These are phyloP conservation scores for Chiua virens DNA, from an alignment of 768 basidiomycete genomes.

Conservation along the genomic window DNA sequence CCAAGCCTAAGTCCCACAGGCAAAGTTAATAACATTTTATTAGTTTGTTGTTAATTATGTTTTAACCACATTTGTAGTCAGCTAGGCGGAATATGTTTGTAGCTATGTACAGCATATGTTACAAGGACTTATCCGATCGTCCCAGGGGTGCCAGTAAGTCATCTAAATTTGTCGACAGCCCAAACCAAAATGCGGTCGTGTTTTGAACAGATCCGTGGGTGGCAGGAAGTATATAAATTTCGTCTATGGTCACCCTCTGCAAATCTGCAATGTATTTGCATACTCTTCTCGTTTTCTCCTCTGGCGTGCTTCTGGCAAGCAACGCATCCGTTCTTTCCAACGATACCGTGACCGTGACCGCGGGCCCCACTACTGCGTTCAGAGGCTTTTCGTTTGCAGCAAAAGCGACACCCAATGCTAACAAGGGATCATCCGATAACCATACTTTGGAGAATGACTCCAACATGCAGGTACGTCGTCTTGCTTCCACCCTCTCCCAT, in stretches of 20 bases:
- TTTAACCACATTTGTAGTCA: too few relatives aligned
- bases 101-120: too few relatives aligned
- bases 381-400: constrained; percentile 23
- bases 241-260: not conserved
- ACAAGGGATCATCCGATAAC: constrained; percentile 23
- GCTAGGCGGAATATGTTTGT: too few relatives aligned
- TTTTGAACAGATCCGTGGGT: constrained; percentile 13
- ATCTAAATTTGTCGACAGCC: not conserved
- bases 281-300: constrained; percentile 7
- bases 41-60: too few relatives aligned
- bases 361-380: constrained; percentile 5
- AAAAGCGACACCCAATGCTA: constrained; percentile 9
- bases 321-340: constrained; percentile 18
- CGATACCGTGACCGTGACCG: not conserved
- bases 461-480: constrained; percentile 27
- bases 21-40: too few relatives aligned
- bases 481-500: not conserved
- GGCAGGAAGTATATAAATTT: not conserved
- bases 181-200: constrained; percentile 4
- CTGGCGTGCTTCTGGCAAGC: constrained; percentile 35
- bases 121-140: too few relatives aligned
- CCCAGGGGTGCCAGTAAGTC: too few relatives aligned
- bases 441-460: constrained; percentile 22
- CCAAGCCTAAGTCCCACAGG: too few relatives aligned
- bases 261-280: constrained; percentile 14